These are phyloP conservation scores for Grigorovia humatica DNA, from an alignment of 805 yeast genomes.

Conservation along the genomic window DNA sequence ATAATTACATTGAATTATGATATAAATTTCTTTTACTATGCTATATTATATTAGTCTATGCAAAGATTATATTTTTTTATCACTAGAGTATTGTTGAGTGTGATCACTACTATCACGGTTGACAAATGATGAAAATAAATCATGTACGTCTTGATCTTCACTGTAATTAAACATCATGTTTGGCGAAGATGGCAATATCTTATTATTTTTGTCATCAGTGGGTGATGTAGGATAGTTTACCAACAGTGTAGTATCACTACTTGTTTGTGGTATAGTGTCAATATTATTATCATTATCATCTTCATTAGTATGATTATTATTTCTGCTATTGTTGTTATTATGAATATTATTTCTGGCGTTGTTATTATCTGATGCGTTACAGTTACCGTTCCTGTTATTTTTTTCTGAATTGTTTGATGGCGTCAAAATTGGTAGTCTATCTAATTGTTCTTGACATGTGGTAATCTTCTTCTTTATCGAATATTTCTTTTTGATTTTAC, in stretches of 20 bases:
- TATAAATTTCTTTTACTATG: background rate
- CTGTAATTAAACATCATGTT: slow-evolving; percentile 22
- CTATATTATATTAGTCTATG: background rate
- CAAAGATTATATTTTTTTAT: slow-evolving; percentile 1
- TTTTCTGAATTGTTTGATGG: background rate
- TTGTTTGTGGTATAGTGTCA: background rate
- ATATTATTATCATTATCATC: background rate
- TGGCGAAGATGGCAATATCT: slow-evolving; percentile 27
- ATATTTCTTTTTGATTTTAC: background rate
- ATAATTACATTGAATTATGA: background rate
- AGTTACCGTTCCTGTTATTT: background rate
- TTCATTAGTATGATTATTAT: background rate
- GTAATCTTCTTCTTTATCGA: background rate
- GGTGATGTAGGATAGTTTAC: slow-evolving; percentile 6
- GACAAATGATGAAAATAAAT: slow-evolving; percentile 18
- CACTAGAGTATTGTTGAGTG: slow-evolving; percentile 6
- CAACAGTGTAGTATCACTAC: slow-evolving; percentile 7
- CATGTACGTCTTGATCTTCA: slow-evolving; percentile 10
- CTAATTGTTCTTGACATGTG: slow-evolving; percentile 24
- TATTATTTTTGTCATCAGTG: slow-evolving; percentile 15
- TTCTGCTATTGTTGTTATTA: background rate
- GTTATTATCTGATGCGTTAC: background rate
- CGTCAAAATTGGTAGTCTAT: slow-evolving; percentile 20
- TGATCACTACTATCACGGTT: slow-evolving; percentile 9
- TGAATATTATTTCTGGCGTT: background rate